Evolutionary conservation across 2,329 filamentous ascomycete species (phyloP).

Genomic region (Cadophora malorum): DNA sequence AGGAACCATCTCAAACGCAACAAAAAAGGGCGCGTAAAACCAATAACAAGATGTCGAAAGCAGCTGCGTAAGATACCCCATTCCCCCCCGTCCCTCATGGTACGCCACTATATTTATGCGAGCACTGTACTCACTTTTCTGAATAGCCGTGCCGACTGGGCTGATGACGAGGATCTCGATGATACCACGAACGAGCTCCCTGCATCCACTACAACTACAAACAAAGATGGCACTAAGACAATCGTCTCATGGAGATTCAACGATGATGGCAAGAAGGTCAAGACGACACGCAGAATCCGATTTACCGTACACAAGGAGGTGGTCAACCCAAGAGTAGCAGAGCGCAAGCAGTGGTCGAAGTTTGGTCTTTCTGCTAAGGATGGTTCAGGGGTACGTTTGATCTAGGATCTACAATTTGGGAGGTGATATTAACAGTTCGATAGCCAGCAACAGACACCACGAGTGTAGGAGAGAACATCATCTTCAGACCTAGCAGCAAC

Average conservation of each 20-base stretch:
- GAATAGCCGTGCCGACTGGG: slow-evolving; percentile 71
- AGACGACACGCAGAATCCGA: slow-evolving; percentile 94
- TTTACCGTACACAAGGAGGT: slow-evolving; percentile 89
- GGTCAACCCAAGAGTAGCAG: slow-evolving; percentile 95
- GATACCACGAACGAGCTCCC: slow-evolving; percentile 78
- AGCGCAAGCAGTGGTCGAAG: slow-evolving; percentile 91
- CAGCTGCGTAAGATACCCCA: slow-evolving; percentile 21
- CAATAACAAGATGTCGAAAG: slow-evolving; percentile 26
- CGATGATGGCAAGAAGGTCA: slow-evolving; percentile 94
- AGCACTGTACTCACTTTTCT: slow-evolving; percentile 15
- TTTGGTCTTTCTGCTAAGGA: slow-evolving; percentile 92
- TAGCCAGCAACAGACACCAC: slow-evolving; percentile 27
- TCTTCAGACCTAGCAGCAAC: slow-evolving; percentile 91
- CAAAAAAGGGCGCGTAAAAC: slow-evolving; percentile 1
- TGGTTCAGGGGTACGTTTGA: slow-evolving; percentile 49
- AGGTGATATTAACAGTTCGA: slow-evolving; percentile 12
- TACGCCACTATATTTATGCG: not conserved
- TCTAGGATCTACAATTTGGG: not conserved
- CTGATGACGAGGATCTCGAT: slow-evolving; percentile 87
- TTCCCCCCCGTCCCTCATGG: not conserved
- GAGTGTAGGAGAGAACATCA: slow-evolving; percentile 90
- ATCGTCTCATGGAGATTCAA: slow-evolving; percentile 89
- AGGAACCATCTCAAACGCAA: not conserved
- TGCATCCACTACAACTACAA: slow-evolving; percentile 85
- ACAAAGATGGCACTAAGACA: slow-evolving; percentile 99